phyloP scores from a whole-genome alignment of 2,329 filamentous ascomycete genomes.

The Paraphoma chrysanthemicola region DNA sequence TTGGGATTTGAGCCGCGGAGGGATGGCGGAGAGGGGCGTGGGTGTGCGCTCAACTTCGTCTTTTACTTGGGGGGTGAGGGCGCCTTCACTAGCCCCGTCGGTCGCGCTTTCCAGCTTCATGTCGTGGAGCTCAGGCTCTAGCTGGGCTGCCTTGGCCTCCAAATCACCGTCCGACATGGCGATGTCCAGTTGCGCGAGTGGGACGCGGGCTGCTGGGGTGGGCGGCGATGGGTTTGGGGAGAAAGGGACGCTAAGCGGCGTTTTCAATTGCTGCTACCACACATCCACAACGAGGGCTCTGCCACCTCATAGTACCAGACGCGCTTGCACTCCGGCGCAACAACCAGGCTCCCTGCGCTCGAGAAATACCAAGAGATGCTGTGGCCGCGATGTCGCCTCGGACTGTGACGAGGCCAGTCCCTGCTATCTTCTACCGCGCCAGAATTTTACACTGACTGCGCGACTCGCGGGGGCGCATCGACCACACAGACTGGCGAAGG shows the following conservation, averaged over 20 bases:
- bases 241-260: constrained; percentile 20
- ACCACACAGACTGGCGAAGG: not conserved
- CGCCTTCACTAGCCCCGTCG: constrained; percentile 24
- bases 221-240: constrained; percentile 16
- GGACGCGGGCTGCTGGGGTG: constrained; percentile 14
- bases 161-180: constrained; percentile 50
- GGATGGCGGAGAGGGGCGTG: constrained; percentile 36
- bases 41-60: constrained; percentile 32
- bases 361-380: not conserved
- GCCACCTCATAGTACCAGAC: constrained; percentile 28
- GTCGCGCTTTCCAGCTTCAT: constrained; percentile 53
- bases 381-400: not conserved
- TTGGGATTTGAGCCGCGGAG: constrained; percentile 34
- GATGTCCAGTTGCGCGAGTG: constrained; percentile 16
- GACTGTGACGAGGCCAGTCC: not conserved
- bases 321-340: constrained; percentile 12
- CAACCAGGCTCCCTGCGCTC: not conserved
- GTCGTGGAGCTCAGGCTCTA: constrained; percentile 54
- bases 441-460: not conserved
- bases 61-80: constrained; percentile 29
- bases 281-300: constrained; percentile 32
- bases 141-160: constrained; percentile 42
- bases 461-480: not conserved
- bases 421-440: not conserved
- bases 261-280: constrained; percentile 21